These are phyloP conservation scores for Fonsecaea monophora DNA, from an alignment of 2,329 filamentous ascomycete genomes.

Conservation along the genomic window DNA sequence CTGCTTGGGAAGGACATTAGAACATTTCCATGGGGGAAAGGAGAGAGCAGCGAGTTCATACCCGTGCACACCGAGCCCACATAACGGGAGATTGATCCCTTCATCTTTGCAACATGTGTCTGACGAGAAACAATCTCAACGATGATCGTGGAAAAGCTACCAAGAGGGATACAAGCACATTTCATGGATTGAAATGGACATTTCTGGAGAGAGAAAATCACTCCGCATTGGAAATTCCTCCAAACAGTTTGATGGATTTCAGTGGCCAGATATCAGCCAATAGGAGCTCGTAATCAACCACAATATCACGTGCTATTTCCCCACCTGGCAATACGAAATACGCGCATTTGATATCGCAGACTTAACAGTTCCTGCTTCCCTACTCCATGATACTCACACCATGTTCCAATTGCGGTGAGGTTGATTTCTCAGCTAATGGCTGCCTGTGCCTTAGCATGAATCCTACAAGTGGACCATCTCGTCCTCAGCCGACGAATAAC, in stretches of 20 bases:
- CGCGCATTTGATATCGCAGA: background rate
- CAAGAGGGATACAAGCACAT: background rate
- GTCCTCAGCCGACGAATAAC: background rate
- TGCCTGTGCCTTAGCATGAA: no score
- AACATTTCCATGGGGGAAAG: background rate
- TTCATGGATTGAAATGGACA: background rate
- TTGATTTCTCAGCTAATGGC: background rate
- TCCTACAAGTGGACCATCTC: background rate
- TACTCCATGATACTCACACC: background rate
- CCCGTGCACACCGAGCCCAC: slow-evolving; percentile 21
- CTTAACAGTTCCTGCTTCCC: background rate
- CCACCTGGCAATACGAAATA: background rate
- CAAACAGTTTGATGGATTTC: background rate
- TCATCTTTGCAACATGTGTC: slow-evolving; percentile 27
- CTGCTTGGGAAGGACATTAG: slow-evolving; percentile 12
- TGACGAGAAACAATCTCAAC: background rate
- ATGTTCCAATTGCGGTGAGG: background rate
- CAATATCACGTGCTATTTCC: background rate
- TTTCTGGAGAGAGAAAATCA: background rate
- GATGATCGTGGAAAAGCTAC: background rate
- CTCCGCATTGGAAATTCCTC: background rate
- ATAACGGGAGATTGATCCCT: slow-evolving; percentile 12
- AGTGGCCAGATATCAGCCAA: background rate
- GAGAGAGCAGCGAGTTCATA: slow-evolving; percentile 1
- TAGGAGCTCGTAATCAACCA: background rate